These are phyloP conservation scores for Acmispon strigosus DNA, from an alignment of 306 rosid species.

Conservation along the genomic window DNA sequence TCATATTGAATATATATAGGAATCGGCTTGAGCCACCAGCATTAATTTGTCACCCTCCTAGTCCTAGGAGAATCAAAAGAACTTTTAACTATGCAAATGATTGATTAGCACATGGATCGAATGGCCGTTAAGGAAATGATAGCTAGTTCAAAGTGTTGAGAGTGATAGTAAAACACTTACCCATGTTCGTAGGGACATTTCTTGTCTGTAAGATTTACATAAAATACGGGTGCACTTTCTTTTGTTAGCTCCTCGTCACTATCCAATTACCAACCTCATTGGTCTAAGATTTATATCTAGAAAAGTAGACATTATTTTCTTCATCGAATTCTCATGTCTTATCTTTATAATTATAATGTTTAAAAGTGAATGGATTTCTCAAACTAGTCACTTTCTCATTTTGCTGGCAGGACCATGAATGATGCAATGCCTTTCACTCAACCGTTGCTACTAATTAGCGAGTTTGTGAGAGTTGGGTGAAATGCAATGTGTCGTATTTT, in stretches of 20 bases:
- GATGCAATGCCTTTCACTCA: not conserved
- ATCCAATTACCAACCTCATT: not conserved
- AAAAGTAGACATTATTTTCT: not conserved
- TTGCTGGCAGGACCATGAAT: slow-evolving; percentile 19
- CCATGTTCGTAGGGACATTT: not conserved
- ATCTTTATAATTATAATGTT: not conserved
- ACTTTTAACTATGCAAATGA: slow-evolving; percentile 21
- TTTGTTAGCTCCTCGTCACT: not conserved
- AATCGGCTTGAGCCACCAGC: too few species aligned
- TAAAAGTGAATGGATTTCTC: slow-evolving; percentile 8
- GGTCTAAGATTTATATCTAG: not conserved
- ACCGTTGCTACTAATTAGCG: slow-evolving; percentile 1
- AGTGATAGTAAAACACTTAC: not conserved
- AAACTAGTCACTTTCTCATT: not conserved
- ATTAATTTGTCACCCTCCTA: too few species aligned
- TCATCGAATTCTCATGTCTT: not conserved
- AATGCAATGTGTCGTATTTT: not conserved
- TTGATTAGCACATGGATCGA: slow-evolving; percentile 36
- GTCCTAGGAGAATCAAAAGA: too few species aligned
- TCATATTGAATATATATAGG: too few species aligned
- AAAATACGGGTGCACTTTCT: not conserved
- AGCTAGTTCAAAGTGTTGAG: not conserved
- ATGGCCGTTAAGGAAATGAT: slow-evolving; percentile 27
- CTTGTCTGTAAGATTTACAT: slow-evolving; percentile 8
- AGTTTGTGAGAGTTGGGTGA: not conserved